Evolutionary conservation across 1,139 yeast species (phyloP).

Genomic region (Hemisphaericaspora xylanilytica): DNA sequence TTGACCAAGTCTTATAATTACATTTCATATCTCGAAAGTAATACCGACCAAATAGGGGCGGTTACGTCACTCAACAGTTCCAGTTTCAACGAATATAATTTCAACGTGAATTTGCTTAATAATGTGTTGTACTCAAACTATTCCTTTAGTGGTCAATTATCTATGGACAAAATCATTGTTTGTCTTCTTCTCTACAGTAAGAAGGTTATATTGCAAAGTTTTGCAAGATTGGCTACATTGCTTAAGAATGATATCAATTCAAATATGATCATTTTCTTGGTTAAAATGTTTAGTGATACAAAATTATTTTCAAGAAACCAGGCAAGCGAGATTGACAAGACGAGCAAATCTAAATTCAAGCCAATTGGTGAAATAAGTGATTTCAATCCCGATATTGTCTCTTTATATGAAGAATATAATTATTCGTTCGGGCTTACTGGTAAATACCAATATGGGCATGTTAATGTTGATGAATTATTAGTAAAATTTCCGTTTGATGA

Average conservation of each 20-base stretch:
- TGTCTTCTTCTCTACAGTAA: conserved; percentile 37
- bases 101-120: conserved; percentile 30
- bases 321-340: conserved; percentile 22
- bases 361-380: conserved; percentile 21
- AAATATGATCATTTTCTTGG: conserved; percentile 38
- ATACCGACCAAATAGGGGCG: conserved; percentile 33
- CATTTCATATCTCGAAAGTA: conserved; percentile 41
- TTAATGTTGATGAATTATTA: conserved; percentile 26
- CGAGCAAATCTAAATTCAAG: conserved; percentile 24
- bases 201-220: conserved; percentile 34
- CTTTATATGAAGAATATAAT: conserved; percentile 35
- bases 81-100: conserved; percentile 30
- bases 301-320: conserved; percentile 29
- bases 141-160: conserved; percentile 21
- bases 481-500: conserved; percentile 14
- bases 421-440: conserved; percentile 43
- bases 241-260: conserved; percentile 41
- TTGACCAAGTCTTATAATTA: conserved; percentile 45
- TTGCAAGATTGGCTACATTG: conserved; percentile 28
- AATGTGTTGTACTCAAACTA: conserved; percentile 31
- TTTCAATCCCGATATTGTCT: conserved; percentile 18
- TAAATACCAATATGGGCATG: conserved; percentile 23
- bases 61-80: conserved; percentile 32
- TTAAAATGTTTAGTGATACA: conserved; percentile 40
- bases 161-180: conserved; percentile 28